These are phyloP conservation scores for Sarocladium kiliense DNA, from an alignment of 2,329 filamentous ascomycete genomes.

Conservation along the genomic window DNA sequence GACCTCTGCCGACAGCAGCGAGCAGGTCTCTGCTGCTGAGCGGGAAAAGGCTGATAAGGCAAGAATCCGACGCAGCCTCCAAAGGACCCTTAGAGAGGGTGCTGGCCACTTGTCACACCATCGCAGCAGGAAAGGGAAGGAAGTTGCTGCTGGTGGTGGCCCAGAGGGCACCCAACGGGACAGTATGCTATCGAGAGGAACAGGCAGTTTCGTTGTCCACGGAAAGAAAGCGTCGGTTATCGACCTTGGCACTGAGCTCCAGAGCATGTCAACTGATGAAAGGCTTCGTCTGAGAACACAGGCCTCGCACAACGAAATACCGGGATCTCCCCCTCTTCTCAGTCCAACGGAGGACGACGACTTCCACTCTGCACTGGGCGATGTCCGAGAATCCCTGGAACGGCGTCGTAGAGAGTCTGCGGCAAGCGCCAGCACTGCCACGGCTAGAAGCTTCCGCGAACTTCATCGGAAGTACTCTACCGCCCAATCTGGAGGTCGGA, in stretches of 20 bases:
- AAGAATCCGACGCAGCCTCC: slow-evolving; percentile 78
- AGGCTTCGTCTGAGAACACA: slow-evolving; percentile 52
- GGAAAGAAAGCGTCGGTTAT: slow-evolving; percentile 97
- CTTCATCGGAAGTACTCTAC: slow-evolving; percentile 56
- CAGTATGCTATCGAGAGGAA: slow-evolving; percentile 70
- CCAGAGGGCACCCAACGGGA: slow-evolving; percentile 41
- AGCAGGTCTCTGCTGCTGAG: slow-evolving; percentile 30
- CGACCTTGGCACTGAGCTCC: slow-evolving; percentile 90
- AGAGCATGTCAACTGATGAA: slow-evolving; percentile 70
- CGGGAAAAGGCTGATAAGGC: slow-evolving; percentile 52
- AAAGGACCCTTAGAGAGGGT: slow-evolving; percentile 82
- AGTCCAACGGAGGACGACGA: slow-evolving; percentile 40
- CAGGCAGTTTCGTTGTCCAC: slow-evolving; percentile 91
- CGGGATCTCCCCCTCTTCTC: slow-evolving; percentile 26
- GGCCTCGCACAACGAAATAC: slow-evolving; percentile 34
- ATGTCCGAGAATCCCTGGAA: slow-evolving; percentile 35
- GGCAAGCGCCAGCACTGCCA: slow-evolving; percentile 62
- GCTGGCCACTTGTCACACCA: slow-evolving; percentile 61
- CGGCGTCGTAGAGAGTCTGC: slow-evolving; percentile 51
- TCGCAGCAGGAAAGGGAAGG: slow-evolving; percentile 71
- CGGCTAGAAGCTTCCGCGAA: slow-evolving; percentile 59
- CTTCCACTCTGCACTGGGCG: slow-evolving; percentile 46
- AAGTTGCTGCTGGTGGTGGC: slow-evolving; percentile 29
- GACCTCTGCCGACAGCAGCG: slow-evolving; percentile 26
- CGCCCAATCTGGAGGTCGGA: slow-evolving; percentile 38